Base-by-base conservation (phyloP, 441 rosid species). In the Theobroma grandiflorum region DNA sequence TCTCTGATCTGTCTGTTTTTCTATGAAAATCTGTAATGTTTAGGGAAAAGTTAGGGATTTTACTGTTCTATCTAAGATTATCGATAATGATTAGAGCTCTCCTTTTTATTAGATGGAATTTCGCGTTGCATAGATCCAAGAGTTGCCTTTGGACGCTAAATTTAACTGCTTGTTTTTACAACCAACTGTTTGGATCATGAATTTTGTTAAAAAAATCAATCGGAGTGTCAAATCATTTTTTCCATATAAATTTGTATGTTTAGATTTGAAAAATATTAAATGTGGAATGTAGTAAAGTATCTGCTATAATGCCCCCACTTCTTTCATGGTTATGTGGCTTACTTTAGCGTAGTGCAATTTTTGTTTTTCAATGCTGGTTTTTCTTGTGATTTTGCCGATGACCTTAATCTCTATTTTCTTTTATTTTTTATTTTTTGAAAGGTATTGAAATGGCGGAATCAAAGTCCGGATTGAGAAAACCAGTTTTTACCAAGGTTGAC, bases 401-500 rank as follows among this genome's bases (percentile, higher is more conserved):
- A 26, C 1, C 42, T 42, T 38, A 40, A 15, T 26, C 75, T 33
- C 2, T 50, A 4, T 31, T 10, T 4, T 50, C 33, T 38, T 55
- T 6, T 71, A 33, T 71, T 50, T 38, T 55, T 6, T 71, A 33
- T 71, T 4, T 69, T 58, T 57, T 69, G 40, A 8, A 63, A 57
- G 81, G 76, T 70, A 47, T 78, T 78, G 43, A 33, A 81, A 95
- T 94, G 97, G 93, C 93, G 0, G 98, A 92, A 10, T 84, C 92
- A 33, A 94, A 91, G 78, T 42, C 93, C 2, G 92, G 82, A 71
- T 87, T 93, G 94, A 92, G 90, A 83, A 93, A 93, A 79, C 93
- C 97, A 72, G 85, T 87, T 61, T 92, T 95, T 87, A 92, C 92
- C 63, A 92, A 93, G 88, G 92, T 96, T 79, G 92, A 88, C 33